These are phyloP conservation scores for Aurantiochytrium sp. DNA, from an alignment of 108 stramenopile species.

Conservation along the genomic window DNA sequence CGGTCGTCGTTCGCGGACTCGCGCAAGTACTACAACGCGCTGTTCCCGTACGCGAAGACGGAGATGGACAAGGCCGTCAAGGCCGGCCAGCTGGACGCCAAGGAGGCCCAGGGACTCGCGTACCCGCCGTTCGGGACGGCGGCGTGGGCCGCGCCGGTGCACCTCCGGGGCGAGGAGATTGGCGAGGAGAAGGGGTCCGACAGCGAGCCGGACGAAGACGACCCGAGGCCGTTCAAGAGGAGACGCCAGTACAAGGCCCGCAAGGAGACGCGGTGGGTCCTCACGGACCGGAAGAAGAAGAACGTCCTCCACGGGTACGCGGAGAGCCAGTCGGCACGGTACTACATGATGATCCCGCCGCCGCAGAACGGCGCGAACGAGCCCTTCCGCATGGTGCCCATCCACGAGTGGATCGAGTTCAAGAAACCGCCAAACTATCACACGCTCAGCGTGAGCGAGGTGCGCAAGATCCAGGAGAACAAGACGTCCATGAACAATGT, in stretches of 20 bases:
- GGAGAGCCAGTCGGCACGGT: not conserved
- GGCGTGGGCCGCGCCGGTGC: constrained; percentile 1
- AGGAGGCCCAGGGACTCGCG: not conserved
- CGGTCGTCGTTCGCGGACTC: not conserved
- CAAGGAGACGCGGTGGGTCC: not conserved
- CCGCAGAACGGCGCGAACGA: not conserved
- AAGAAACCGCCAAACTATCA: constrained; percentile 4
- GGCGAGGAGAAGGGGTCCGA: not conserved
- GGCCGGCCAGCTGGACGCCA: not conserved
- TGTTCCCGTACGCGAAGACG: not conserved
- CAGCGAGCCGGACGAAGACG: not conserved
- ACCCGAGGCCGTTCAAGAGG: not conserved
- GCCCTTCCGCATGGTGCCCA: constrained; percentile 2
- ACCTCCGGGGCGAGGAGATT: not conserved
- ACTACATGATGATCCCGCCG: constrained; percentile 23
- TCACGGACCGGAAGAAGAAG: not conserved
- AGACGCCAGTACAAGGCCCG: not conserved
- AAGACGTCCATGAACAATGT: constrained; percentile 12
- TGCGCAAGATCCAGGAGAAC: not conserved
- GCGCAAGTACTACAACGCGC: constrained; percentile 17
- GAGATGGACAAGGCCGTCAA: not conserved
- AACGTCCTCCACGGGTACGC: not conserved
- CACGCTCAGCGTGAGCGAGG: not conserved
- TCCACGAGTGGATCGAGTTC: constrained; percentile 12
- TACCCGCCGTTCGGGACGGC: not conserved